Percentiles rank a stretch among this genome's conserved stretches.
phyloP scores from a whole-genome alignment of 768 basidiomycete species.

The Pisolithus orientalis region DNA sequence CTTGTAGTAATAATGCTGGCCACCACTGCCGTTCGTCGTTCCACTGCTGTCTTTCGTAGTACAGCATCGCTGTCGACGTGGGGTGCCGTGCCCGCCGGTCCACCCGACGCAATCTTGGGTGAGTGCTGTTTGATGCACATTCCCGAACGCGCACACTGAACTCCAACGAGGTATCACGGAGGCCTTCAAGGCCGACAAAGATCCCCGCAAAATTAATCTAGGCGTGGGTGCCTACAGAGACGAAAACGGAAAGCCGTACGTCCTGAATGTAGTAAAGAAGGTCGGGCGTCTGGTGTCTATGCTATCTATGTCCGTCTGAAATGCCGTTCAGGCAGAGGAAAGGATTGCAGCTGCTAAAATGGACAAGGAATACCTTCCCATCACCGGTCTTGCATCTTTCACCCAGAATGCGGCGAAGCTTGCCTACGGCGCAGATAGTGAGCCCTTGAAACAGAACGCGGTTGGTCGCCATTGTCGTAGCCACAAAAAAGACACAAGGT shows the following conservation, averaged over 20 bases:
- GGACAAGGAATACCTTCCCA: constrained; percentile 97
- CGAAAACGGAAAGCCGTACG: constrained; percentile 90
- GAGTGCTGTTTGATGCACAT: constrained; percentile 12
- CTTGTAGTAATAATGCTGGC: constrained; percentile 41
- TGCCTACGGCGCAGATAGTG: constrained; percentile 82
- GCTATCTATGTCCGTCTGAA: constrained; percentile 3
- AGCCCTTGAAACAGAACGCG: constrained; percentile 61
- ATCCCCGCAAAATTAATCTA: constrained; percentile 91
- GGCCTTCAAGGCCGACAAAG: constrained; percentile 94
- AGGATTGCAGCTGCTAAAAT: constrained; percentile 53
- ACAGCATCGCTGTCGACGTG: constrained; percentile 60
- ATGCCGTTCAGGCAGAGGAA: constrained; percentile 61
- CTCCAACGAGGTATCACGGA: constrained; percentile 71
- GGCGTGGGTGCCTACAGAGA: constrained; percentile 98
- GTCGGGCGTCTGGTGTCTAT: constrained; percentile 29
- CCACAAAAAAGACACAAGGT: constrained; percentile 1
- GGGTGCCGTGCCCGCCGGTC: constrained; percentile 79
- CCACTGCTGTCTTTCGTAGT: constrained; percentile 33
- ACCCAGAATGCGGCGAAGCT: constrained; percentile 83
- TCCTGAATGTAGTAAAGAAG: constrained; percentile 85
- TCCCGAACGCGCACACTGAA: constrained; percentile 4
- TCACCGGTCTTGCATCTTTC: constrained; percentile 85
- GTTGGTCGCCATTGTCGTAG: constrained; percentile 38
- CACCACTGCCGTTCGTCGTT: constrained; percentile 43
- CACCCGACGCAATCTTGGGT: constrained; percentile 93